A percentile compares a stretch with the other conserved stretches of the same genome.
phyloP scores from a whole-genome alignment of 2,329 filamentous ascomycete species.

The Sordariomycetes sp. region DNA sequence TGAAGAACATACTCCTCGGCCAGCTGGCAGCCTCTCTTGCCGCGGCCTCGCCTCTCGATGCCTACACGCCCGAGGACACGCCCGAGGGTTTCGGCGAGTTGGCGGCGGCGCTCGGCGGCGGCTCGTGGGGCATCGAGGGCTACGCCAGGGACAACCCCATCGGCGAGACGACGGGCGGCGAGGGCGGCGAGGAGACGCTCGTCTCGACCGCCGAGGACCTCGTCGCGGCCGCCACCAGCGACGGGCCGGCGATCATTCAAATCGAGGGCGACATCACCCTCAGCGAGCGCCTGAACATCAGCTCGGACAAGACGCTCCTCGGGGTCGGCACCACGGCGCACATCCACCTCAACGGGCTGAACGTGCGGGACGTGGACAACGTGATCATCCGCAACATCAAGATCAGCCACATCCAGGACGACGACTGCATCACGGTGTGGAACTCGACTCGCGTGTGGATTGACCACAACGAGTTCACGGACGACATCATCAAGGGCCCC shows the following conservation, averaged over 20 bases:
- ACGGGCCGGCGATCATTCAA: conserved; percentile 29
- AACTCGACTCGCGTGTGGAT: conserved; percentile 34
- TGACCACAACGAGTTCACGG: conserved; percentile 35
- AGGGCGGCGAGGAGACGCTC: conserved; percentile 34
- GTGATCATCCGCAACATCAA: conserved; percentile 28
- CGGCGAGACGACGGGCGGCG: conserved; percentile 25
- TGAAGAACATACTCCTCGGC: neutral
- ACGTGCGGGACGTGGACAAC: conserved; percentile 22
- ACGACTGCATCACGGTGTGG: conserved; percentile 31
- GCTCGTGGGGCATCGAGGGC: conserved; percentile 11
- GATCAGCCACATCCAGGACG: conserved; percentile 22
- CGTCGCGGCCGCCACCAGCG: conserved; percentile 28
- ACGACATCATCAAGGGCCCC: conserved; percentile 25
- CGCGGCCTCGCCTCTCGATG: neutral
- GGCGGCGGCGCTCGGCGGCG: neutral
- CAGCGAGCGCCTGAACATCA: conserved; percentile 27
- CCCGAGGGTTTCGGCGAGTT: neutral
- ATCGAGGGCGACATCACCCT: conserved; percentile 28
- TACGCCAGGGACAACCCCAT: conserved; percentile 23
- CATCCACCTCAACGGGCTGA: conserved; percentile 23
- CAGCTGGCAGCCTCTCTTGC: neutral
- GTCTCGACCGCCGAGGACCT: conserved; percentile 30
- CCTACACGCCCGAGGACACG: neutral
- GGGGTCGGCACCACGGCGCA: conserved; percentile 22
- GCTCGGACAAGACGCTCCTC: conserved; percentile 32